Conservation (phyloP, 2,329 filamentous ascomycete genomes). For the Aschersonia sp. region DNA sequence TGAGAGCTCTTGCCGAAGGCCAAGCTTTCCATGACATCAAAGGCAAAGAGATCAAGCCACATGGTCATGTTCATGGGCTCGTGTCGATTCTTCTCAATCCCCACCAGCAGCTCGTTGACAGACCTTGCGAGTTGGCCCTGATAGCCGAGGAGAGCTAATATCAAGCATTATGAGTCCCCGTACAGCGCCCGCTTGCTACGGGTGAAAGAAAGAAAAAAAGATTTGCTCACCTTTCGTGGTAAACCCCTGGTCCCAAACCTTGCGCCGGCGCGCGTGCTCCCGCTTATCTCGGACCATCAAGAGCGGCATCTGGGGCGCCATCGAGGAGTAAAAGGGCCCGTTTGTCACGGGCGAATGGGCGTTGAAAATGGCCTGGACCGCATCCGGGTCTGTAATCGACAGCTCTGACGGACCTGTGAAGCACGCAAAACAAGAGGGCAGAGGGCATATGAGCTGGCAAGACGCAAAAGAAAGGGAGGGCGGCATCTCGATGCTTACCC, state of each 20-base stretch:
- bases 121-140: not conserved
- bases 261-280: conserved; percentile 1
- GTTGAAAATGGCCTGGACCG: not conserved
- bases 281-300: not conserved
- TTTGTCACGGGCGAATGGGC: not conserved
- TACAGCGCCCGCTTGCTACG: too few species aligned
- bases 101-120: not conserved
- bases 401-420: not conserved
- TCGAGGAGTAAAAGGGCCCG: conserved; percentile 1
- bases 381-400: not conserved
- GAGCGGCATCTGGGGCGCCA: not conserved
- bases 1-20: conserved; percentile 3
- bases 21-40: conserved; percentile 4
- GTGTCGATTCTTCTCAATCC: not conserved
- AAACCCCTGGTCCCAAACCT: conserved; percentile 1
- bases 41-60: conserved; percentile 2
- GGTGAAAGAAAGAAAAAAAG: too few species aligned
- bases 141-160: not conserved
- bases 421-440: not conserved
- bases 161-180: not conserved
- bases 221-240: not conserved
- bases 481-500: not conserved
- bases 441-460: not conserved
- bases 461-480: not conserved
- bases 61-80: conserved; percentile 2